A percentile compares a stretch with the other conserved stretches of the same genome.
phyloP scores from a whole-genome alignment of 768 basidiomycete species.

The Butyriboletus loyo region DNA sequence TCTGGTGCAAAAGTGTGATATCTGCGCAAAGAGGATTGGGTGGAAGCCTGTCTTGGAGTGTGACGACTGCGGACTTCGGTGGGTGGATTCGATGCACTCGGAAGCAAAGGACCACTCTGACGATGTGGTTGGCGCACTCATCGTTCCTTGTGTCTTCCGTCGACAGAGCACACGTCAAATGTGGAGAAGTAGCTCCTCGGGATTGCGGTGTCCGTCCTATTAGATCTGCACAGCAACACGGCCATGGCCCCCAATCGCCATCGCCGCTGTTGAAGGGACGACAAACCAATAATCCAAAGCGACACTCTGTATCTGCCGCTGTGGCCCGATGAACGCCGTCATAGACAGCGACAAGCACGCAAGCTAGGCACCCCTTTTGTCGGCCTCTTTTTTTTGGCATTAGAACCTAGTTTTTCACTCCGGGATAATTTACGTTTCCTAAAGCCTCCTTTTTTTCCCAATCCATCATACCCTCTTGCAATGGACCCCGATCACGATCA shows the following conservation, averaged over 20 bases:
- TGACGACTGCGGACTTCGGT: conserved; percentile 85
- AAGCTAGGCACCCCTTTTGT: neutral
- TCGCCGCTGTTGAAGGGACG: conserved; percentile 29
- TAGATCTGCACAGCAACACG: conserved; percentile 26
- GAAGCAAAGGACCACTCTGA: conserved; percentile 16
- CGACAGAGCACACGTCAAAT: conserved; percentile 77
- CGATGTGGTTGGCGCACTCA: conserved; percentile 4
- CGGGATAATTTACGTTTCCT: conserved; percentile 13
- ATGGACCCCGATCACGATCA: conserved; percentile 15
- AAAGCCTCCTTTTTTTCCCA: neutral
- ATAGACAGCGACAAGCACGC: conserved; percentile 16
- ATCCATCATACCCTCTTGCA: conserved; percentile 18
- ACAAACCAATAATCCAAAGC: conserved; percentile 26
- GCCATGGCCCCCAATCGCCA: conserved; percentile 18
- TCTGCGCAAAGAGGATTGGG: conserved; percentile 79
- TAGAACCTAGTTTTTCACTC: conserved; percentile 1
- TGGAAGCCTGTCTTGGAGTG: conserved; percentile 86
- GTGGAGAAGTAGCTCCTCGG: conserved; percentile 76
- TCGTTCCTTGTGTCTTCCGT: conserved; percentile 12
- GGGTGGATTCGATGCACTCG: conserved; percentile 19
- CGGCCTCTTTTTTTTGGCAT: conserved; percentile 5
- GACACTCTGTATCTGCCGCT: conserved; percentile 21
- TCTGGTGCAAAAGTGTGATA: conserved; percentile 73
- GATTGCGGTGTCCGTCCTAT: conserved; percentile 67
- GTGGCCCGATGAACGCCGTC: conserved; percentile 25